Percentiles rank a stretch among this genome's conserved stretches.
phyloP scores from a whole-genome alignment of 768 basidiomycete genomes.

The Phaffia tasmanica region DNA sequence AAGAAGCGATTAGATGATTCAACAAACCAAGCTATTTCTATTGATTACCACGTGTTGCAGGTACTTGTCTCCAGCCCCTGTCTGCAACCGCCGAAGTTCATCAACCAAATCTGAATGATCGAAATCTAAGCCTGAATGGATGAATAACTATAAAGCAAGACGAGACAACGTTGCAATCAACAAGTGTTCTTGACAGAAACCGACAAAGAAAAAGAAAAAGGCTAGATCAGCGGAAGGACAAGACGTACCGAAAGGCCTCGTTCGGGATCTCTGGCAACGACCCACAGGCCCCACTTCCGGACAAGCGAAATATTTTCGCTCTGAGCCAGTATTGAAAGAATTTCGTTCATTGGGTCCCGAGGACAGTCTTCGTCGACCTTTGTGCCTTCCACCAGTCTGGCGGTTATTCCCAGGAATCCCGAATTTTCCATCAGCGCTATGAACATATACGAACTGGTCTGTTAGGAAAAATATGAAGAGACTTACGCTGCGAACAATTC shows the following conservation, averaged over 20 bases:
- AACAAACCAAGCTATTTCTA: constrained; percentile 10
- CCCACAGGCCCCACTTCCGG: constrained; percentile 70
- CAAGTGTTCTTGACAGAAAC: not conserved
- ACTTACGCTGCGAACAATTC: constrained; percentile 59
- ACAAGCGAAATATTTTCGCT: constrained; percentile 53
- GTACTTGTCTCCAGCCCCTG: constrained; percentile 56
- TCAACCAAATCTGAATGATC: constrained; percentile 53
- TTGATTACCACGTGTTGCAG: constrained; percentile 66
- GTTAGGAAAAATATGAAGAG: not conserved
- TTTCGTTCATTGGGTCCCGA: constrained; percentile 51
- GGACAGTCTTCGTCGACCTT: constrained; percentile 53
- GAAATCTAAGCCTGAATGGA: constrained; percentile 49
- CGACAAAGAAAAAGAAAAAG: not conserved
- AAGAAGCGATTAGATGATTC: not conserved
- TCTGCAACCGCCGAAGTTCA: constrained; percentile 49
- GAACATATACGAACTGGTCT: not conserved
- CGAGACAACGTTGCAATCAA: not conserved
- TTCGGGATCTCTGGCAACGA: constrained; percentile 56
- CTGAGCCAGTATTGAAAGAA: constrained; percentile 50
- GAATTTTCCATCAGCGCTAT: no score
- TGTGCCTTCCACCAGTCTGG: constrained; percentile 55
- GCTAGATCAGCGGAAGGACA: not conserved
- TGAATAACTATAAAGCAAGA: constrained; percentile 48
- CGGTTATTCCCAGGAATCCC: no score
- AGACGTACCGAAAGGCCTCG: constrained; percentile 51